Percentiles rank a stretch among this genome's conserved stretches.
Conservation (phyloP, 1,284 basidiomycete species). For the Vanrija sp. region DNA sequence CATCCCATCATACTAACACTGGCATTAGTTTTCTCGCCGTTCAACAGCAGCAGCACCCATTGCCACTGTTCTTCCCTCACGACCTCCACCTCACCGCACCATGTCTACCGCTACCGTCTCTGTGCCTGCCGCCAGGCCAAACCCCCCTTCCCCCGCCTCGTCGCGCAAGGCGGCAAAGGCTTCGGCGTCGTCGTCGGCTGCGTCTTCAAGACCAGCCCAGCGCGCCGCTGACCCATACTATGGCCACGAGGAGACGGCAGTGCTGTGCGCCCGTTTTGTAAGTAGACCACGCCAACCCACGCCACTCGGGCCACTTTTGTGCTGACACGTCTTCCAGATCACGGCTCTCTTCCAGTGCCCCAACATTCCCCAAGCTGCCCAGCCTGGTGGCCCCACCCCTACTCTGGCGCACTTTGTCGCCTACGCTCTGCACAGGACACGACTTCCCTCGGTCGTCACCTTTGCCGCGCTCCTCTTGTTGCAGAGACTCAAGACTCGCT, state of each 20-base stretch:
- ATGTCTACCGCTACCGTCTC: slow-evolving; percentile 22
- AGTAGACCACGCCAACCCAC: slow-evolving; percentile 47
- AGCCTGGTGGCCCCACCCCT: slow-evolving; percentile 49
- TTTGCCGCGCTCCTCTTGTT: slow-evolving; percentile 80
- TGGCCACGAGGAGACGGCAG: slow-evolving; percentile 65
- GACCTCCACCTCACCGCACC: slow-evolving; percentile 5
- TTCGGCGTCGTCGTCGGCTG: slow-evolving; percentile 36
- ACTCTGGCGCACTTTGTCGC: slow-evolving; percentile 78
- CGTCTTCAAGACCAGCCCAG: slow-evolving; percentile 31
- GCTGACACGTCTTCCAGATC: slow-evolving; percentile 44
- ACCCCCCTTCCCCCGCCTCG: slow-evolving; percentile 39
- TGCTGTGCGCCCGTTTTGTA: slow-evolving; percentile 69
- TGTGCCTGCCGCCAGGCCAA: slow-evolving; percentile 34
- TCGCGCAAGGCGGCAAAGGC: slow-evolving; percentile 43
- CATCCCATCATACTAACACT: too few relatives aligned
- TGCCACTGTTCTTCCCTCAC: neutral
- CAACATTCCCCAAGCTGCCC: slow-evolving; percentile 41
- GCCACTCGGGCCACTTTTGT: neutral
- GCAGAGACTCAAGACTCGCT: slow-evolving; percentile 80
- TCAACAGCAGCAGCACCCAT: neutral
- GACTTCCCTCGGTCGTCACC: slow-evolving; percentile 74
- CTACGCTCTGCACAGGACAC: slow-evolving; percentile 82
- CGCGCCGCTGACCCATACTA: slow-evolving; percentile 63
- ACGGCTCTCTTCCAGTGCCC: slow-evolving; percentile 50
- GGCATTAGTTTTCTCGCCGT: too few relatives aligned